Conservation (phyloP, 176 grass and related monocot genomes). For the Aegilops speltoides region DNA sequence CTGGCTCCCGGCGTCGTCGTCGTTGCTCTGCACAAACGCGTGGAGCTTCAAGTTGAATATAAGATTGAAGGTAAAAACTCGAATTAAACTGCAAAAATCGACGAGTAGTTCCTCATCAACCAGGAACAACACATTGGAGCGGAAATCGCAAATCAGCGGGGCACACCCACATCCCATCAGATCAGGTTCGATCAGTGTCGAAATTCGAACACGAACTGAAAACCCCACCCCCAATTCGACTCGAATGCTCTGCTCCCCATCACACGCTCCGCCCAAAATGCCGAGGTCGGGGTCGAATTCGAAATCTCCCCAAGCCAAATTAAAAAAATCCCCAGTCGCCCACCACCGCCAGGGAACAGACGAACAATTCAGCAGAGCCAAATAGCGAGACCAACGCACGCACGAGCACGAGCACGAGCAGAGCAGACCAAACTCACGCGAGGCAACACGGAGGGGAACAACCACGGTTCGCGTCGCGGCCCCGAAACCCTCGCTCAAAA, state of each 20-base stretch:
- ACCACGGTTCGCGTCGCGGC: not conserved
- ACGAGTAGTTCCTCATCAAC: too few relatives aligned
- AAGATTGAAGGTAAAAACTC: not conserved
- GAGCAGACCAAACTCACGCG: not conserved
- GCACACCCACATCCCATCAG: not conserved
- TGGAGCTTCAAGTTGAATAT: not conserved
- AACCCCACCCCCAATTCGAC: not conserved
- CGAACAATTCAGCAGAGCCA: not conserved
- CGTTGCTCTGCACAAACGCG: slow-evolving; percentile 29
- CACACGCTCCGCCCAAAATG: not conserved
- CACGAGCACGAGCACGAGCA: not conserved
- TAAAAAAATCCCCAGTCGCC: not conserved
- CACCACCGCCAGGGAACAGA: not conserved
- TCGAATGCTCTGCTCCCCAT: not conserved
- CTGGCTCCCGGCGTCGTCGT: slow-evolving; percentile 32
- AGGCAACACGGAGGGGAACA: not conserved
- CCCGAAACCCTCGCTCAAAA: not conserved
- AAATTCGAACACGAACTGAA: not conserved
- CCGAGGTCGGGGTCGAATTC: not conserved
- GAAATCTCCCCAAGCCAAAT: not conserved
- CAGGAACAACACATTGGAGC: not conserved
- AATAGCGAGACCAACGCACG: not conserved
- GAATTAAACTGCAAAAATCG: not conserved
- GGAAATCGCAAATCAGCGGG: not conserved
- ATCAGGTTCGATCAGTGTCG: not conserved